Conservation (phyloP, 495 filamentous ascomycete species). For the Evansstolkia leycettana region DNA sequence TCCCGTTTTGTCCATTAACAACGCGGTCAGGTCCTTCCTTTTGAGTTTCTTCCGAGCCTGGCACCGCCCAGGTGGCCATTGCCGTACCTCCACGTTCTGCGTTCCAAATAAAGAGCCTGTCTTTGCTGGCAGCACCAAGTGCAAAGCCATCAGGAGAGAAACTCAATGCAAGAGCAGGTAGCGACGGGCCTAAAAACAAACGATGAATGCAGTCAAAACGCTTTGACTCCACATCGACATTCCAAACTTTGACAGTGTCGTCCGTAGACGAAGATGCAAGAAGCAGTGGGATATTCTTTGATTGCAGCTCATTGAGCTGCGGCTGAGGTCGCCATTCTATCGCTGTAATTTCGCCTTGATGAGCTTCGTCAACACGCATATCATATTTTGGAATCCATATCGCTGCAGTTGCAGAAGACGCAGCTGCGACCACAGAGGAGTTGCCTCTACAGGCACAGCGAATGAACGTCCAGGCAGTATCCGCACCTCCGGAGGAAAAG, state of each 20-base stretch:
- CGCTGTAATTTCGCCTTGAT: slow-evolving; percentile 34
- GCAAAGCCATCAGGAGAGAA: slow-evolving; percentile 65
- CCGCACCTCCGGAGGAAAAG: slow-evolving; percentile 15
- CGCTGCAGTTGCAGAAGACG: slow-evolving; percentile 17
- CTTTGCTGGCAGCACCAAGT: slow-evolving; percentile 54
- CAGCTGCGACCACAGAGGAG: slow-evolving; percentile 23
- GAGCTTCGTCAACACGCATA: slow-evolving; percentile 24
- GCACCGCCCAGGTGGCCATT: slow-evolving; percentile 47
- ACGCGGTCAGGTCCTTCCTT: slow-evolving; percentile 15
- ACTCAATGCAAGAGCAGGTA: slow-evolving; percentile 46
- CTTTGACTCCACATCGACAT: slow-evolving; percentile 45
- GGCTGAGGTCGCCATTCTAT: slow-evolving; percentile 30
- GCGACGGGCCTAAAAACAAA: slow-evolving; percentile 30
- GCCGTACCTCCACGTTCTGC: slow-evolving; percentile 53
- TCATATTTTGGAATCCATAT: slow-evolving; percentile 38
- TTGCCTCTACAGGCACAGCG: slow-evolving; percentile 16
- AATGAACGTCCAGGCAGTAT: slow-evolving; percentile 27
- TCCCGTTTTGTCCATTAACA: slow-evolving; percentile 32
- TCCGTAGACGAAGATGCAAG: slow-evolving; percentile 41
- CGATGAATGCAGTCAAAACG: slow-evolving; percentile 43
- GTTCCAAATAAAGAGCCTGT: slow-evolving; percentile 61
- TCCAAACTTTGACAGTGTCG: slow-evolving; percentile 58
- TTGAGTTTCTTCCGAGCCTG: slow-evolving; percentile 18
- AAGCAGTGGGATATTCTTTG: slow-evolving; percentile 16
- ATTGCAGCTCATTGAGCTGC: slow-evolving; percentile 8